Conservation (phyloP, 768 basidiomycete genomes). For the Phanerodontia chrysosporium region DNA sequence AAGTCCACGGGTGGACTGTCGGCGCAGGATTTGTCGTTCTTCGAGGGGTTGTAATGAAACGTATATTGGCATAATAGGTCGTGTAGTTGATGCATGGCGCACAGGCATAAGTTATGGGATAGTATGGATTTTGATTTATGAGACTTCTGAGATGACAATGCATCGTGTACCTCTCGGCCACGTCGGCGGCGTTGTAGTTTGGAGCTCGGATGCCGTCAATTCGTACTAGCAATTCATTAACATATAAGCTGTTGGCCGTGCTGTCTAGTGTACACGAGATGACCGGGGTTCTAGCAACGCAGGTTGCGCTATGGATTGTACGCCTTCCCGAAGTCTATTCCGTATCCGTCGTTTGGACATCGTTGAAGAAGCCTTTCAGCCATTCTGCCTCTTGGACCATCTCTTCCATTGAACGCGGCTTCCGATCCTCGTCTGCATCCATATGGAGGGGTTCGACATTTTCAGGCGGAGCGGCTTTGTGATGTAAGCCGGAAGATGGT, state of each 20-base stretch:
- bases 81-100: background rate
- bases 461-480: too few species aligned
- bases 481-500: too few species aligned
- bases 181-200: conserved; percentile 72
- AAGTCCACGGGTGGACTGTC: conserved; percentile 53
- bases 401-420: conserved; percentile 43
- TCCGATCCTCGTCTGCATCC: conserved; percentile 43
- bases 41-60: conserved; percentile 57
- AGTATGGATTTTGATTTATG: too few species aligned
- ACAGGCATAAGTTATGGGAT: background rate
- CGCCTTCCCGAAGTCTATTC: too few species aligned
- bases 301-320: too few species aligned
- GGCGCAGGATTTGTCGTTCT: conserved; percentile 84
- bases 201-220: conserved; percentile 71
- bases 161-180: too few species aligned
- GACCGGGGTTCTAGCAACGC: background rate
- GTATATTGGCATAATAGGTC: background rate
- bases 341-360: too few species aligned
- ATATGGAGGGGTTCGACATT: conserved; percentile 27
- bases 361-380: conserved; percentile 44
- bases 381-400: conserved; percentile 53
- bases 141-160: too few species aligned
- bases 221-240: conserved; percentile 61
- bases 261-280: too few species aligned
- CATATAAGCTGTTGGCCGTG: background rate